These are phyloP conservation scores for Dendrobium chrysotoxum DNA, from an alignment of 106 monocot genomes.

Conservation along the genomic window DNA sequence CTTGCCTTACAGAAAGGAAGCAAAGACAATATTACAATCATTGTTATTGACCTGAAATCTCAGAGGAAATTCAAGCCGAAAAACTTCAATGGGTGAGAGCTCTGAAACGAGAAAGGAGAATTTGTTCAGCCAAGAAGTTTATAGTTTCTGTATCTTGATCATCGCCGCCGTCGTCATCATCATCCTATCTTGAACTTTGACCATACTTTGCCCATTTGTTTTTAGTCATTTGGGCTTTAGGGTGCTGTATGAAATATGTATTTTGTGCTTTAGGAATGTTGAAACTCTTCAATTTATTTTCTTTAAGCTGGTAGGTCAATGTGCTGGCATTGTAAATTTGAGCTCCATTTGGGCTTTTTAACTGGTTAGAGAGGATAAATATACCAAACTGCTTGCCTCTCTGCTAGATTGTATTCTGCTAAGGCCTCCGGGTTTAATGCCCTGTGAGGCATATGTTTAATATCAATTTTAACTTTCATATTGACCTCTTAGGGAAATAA, in stretches of 20 bases:
- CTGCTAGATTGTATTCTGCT: background rate
- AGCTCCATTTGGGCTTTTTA: slow-evolving; percentile 3
- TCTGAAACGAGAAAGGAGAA: background rate
- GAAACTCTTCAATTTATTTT: background rate
- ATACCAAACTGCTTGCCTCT: background rate
- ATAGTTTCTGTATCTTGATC: background rate
- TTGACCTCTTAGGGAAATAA: too few relatives aligned
- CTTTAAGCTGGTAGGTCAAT: background rate
- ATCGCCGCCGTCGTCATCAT: too few relatives aligned
- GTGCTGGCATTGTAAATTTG: slow-evolving; percentile 7
- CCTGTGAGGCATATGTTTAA: background rate
- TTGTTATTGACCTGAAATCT: slow-evolving; percentile 64
- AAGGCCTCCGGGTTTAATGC: background rate
- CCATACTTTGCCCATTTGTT: background rate
- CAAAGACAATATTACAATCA: slow-evolving; percentile 62
- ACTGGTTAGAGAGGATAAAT: background rate
- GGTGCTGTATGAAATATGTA: background rate
- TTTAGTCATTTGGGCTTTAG: background rate
- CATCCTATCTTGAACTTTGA: background rate
- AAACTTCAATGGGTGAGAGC: background rate
- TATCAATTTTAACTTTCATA: too few relatives aligned
- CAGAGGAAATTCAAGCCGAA: slow-evolving; percentile 49
- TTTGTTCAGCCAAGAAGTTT: background rate
- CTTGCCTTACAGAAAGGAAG: slow-evolving; percentile 61
- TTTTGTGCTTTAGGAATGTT: background rate